Base-by-base conservation (phyloP, 257 asterid species). In the Fraxinus excelsior region DNA sequence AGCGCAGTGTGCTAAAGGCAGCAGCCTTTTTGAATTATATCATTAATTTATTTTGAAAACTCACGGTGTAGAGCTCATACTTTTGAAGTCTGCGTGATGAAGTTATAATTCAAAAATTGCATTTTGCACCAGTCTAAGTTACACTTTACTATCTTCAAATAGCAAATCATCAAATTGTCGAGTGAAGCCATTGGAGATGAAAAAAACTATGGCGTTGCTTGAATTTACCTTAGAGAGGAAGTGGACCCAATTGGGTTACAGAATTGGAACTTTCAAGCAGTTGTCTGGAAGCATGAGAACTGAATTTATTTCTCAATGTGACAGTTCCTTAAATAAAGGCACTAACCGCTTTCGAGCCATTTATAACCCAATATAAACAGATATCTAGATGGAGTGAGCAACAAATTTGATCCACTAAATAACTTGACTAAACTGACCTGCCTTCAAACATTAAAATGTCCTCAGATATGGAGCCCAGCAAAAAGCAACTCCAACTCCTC, bases 401-500 rank as follows among this genome's bases (percentile, higher is more conserved):
- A 53, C 26, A 18, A 53, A 53, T 53, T 46, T 46, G n/a, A 46
- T 14, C 19, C 56, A 46, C n/a, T 46, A 46, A 46, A 46, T 56
- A 34, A 72, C 9, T 51, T 21, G 13, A 31, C 4, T 34, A 34
- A 31, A 14, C 62, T 42, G 35, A 69, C 74, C 23, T 42, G 70
- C 46, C 49, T 21, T 10, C 25, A 18, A 46, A n/a, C 51, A 67
- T 29, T 26, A 73, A 46, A 73, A 72, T 21, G 31, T 75, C 84
- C 80, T 86, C 90, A 92, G 78, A 88, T 62, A 56, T 78, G 91
- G 56, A 94, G 97, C 82, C 95, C 93, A 32, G 97, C 82, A 81
- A 94, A 91, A 49, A 94, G 94, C 86, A 87, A 85, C 82, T 91
- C 97, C 88, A 92, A 77, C 84, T 91, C 98, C 83, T 91, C 87